A percentile compares a stretch with the other conserved stretches of the same genome.
Conservation (phyloP, 345 rosid genomes). For the Gossypium thurberi region DNA sequence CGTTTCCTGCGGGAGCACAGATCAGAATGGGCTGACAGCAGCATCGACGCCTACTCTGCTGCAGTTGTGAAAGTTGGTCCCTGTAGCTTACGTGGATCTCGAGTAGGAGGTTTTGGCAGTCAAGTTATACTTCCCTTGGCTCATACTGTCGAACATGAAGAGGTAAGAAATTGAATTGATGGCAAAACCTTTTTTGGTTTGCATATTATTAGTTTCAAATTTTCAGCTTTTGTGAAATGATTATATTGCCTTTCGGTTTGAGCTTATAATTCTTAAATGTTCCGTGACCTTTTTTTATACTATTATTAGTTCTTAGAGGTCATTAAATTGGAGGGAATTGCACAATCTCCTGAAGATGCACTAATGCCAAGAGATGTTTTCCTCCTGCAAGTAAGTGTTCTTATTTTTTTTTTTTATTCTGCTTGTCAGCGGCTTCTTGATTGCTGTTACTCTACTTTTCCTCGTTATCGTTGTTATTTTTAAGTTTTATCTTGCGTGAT, state of each 20-base stretch:
- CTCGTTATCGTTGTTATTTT: background rate
- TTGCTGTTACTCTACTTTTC: background rate
- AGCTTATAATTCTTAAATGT: background rate
- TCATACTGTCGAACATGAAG: constrained; percentile 93
- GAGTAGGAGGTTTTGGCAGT: constrained; percentile 82
- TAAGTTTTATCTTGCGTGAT: background rate
- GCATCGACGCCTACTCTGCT: constrained; percentile 87
- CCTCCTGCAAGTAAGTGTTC: constrained; percentile 74
- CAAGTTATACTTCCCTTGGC: constrained; percentile 96
- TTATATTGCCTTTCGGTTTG: background rate
- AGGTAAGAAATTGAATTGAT: constrained; percentile 40
- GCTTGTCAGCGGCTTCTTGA: background rate
- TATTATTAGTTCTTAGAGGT: constrained; percentile 77
- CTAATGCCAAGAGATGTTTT: constrained; percentile 84
- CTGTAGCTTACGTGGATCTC: constrained; percentile 61
- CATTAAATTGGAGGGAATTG: constrained; percentile 81
- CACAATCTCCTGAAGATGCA: constrained; percentile 88
- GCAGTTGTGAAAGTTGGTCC: constrained; percentile 97
- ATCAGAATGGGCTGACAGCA: constrained; percentile 99
- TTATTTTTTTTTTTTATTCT: background rate
- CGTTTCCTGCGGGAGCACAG: constrained; percentile 95
- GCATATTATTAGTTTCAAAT: background rate
- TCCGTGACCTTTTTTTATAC: background rate
- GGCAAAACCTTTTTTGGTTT: background rate
- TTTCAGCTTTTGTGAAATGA: background rate